phyloP scores from a whole-genome alignment of 164 flowering plant genomes.

The Pachysandra terminalis region DNA sequence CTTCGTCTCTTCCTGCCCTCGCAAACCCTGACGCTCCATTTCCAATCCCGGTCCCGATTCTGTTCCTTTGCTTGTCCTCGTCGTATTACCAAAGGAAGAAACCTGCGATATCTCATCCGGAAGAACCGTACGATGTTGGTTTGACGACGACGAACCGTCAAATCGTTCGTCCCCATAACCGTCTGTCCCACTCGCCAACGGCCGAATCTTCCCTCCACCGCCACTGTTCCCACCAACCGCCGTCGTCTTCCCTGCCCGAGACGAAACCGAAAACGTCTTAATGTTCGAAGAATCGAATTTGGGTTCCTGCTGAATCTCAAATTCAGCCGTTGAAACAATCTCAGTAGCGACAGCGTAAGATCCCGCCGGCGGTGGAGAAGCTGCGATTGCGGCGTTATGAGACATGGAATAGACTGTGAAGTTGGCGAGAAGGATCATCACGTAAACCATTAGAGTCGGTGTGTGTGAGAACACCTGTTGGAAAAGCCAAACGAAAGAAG shows the following conservation, averaged over 20 bases:
- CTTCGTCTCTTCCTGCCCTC: slow-evolving; percentile 36
- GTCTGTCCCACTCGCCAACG: slow-evolving; percentile 55
- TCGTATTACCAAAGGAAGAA: slow-evolving; percentile 27
- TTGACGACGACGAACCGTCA: slow-evolving; percentile 21
- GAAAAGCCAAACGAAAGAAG: slow-evolving; percentile 90
- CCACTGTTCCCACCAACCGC: slow-evolving; percentile 63
- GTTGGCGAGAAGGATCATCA: slow-evolving; percentile 90
- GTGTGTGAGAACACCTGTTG: slow-evolving; percentile 86
- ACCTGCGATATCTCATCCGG: slow-evolving; percentile 42
- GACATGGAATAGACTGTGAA: slow-evolving; percentile 82
- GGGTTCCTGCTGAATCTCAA: slow-evolving; percentile 12
- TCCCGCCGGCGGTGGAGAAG: slow-evolving; percentile 18
- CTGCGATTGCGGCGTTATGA: slow-evolving; percentile 50
- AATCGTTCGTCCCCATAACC: slow-evolving; percentile 62
- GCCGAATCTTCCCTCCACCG: slow-evolving; percentile 58
- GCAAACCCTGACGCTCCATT: neutral
- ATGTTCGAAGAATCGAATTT: slow-evolving; percentile 47
- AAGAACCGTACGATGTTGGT: slow-evolving; percentile 26
- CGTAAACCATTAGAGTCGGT: slow-evolving; percentile 83
- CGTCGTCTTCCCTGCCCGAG: slow-evolving; percentile 42
- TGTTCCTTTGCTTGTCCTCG: slow-evolving; percentile 19
- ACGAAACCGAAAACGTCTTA: slow-evolving; percentile 32
- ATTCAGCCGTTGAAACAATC: slow-evolving; percentile 20
- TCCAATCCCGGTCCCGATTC: slow-evolving; percentile 29
- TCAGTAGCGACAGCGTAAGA: slow-evolving; percentile 18